Evolutionary conservation across 768 basidiomycete genomes (phyloP), one percentile per base, ranked within the genome.

Genomic region (Lentinus tigrinus): DNA sequence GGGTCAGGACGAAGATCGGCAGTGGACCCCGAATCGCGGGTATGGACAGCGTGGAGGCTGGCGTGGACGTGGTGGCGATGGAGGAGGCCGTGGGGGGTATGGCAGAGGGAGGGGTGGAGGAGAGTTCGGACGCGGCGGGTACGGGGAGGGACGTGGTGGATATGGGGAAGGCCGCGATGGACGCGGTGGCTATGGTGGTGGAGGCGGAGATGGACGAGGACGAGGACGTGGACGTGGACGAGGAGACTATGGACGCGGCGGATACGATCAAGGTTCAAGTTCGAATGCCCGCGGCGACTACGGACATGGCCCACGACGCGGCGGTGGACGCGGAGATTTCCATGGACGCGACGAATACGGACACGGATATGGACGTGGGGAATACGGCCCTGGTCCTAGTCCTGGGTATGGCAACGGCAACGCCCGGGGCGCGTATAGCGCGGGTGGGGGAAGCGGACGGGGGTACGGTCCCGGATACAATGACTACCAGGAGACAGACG

Each of bases 401-500:
- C 43, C 23, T 19, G 43, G 21, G 7, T 44, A 44, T 13, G 43
- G 21, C 40, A 63, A 65, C 73, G 82, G 81, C 70, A 79, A 82
- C 69, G 72, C 73, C 74, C 78, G 79, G 74, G 75, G 75, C 70
- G 72, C 68, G 31, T 71, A 73, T 47, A 73, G 69, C 44, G 73
- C 64, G 56, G 72, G 71, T 48, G 68, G 74, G 64, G 70, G 76
- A 36, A 31, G 31, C 11, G 31, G 31, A 31, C 31, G 31, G 31
- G 71, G 52, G 11, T 63, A 65, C 28, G 44, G 44, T 14, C 26
- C 13, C 24, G 49, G 49, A 9, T 34, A 39, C n/a, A 21, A 34
- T 34, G 56, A 68, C 61, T 63, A 67, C 38, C 67, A 73, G 37
- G 63, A 68, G n/a, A 81, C 86, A 50, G 85, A 85, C 57, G 85